Base-by-base conservation (phyloP, 2,329 filamentous ascomycete species). In the Aspergillus fijiensis region DNA sequence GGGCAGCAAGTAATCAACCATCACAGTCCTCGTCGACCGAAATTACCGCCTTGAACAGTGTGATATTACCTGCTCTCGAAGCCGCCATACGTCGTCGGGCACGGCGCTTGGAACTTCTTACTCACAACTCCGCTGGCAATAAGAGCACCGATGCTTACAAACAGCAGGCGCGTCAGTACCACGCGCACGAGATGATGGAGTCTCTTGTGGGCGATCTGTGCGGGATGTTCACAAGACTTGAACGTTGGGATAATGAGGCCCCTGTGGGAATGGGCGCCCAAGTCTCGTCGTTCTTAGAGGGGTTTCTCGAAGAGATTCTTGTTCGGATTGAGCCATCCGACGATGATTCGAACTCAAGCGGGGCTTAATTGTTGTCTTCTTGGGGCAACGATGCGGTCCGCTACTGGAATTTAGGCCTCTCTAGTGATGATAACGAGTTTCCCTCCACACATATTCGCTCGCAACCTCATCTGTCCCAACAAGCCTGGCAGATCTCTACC, bases 181-280 rank as follows among this genome's bases (percentile, higher is more conserved):
- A 92, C 51, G 88, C 89, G 0, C 93, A 98, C 70, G 92, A 96
- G 60, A 89, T 90, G 74, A 84, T 98, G 48, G 85, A 89, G 65
- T 87, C 88, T 70, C 81, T 96, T 29, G 91, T 96, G 12, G 88
- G 88, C 65, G 96, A 96, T 73, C 83, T 96, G 31, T 89, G 89
- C 2, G 87, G 90, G 61, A 83, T 94, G 25, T 96, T 96, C 76
- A 89, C 89, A 71, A 92, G 96, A 74, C 92, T 99, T 70, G 94
- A 99, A 75, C 85, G 89, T 64, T 90, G 88, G 76, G 95, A 99
- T 76, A 89, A 89, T 73, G 85, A 88, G 49, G 90, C 92, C 67
- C 91, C 92, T 5, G 92, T 98, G 11, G 92, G 92, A 1, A 97
- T 98, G 94, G 94, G 92, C 0, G 88, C 91, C 49, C 93, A 94